Conservation (phyloP, 768 basidiomycete species). For the Mycena sanguinolenta region DNA sequence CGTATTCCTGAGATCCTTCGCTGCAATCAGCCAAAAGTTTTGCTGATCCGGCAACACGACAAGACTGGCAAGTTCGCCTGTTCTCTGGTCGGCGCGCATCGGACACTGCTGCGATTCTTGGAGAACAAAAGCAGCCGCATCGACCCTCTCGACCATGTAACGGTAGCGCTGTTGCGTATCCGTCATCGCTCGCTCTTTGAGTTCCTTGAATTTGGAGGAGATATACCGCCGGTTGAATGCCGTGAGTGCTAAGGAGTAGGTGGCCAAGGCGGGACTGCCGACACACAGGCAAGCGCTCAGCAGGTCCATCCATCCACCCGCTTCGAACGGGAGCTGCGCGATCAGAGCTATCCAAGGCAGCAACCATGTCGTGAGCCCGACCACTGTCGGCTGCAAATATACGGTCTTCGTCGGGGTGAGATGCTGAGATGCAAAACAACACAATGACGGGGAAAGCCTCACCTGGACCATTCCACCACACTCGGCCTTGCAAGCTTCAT, state of each 20-base stretch:
- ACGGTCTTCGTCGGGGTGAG: constrained; percentile 7
- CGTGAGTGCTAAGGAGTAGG: constrained; percentile 35
- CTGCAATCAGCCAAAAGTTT: constrained; percentile 27
- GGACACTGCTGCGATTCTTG: constrained; percentile 33
- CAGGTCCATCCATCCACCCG: constrained; percentile 27
- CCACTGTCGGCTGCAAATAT: constrained; percentile 1
- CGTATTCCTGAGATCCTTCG: constrained; percentile 34
- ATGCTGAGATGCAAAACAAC: too few species aligned
- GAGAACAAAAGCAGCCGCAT: constrained; percentile 25
- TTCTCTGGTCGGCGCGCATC: constrained; percentile 32
- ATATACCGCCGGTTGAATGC: constrained; percentile 32
- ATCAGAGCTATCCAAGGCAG: constrained; percentile 37
- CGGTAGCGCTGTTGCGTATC: constrained; percentile 6
- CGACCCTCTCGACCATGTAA: constrained; percentile 21
- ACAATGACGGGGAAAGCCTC: too few species aligned
- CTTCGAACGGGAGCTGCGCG: constrained; percentile 38
- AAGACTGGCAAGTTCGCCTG: constrained; percentile 29
- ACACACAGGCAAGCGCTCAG: constrained; percentile 31
- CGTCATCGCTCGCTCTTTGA: constrained; percentile 15
- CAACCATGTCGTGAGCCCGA: constrained; percentile 33
- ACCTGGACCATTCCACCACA: constrained; percentile 33
- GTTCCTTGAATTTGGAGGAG: constrained; percentile 5
- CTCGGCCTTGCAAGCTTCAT: constrained; percentile 8
- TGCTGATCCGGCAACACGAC: constrained; percentile 13
- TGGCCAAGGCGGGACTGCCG: constrained; percentile 34